A percentile compares a stretch with the other conserved stretches of the same genome.
phyloP scores from a whole-genome alignment of 78 protist genomes.

The Carpediemonas membranifera region DNA sequence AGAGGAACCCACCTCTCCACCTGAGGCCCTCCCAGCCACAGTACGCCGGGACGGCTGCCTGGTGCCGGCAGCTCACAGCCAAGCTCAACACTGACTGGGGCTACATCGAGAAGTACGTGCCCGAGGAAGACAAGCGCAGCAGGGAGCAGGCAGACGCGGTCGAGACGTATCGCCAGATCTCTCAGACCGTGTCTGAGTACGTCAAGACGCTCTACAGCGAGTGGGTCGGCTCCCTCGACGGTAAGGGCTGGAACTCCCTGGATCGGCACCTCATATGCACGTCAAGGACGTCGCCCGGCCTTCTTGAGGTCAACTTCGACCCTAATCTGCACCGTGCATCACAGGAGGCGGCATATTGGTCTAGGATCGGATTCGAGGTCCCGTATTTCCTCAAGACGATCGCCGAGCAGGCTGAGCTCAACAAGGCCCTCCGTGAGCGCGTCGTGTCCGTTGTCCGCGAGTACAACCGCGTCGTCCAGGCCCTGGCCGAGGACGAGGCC shows the following conservation, averaged over 20 bases:
- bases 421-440: constrained; percentile 45
- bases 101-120: not conserved
- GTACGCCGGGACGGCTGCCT: constrained; percentile 51
- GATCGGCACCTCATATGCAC: not conserved
- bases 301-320: constrained; percentile 40
- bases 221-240: constrained; percentile 10
- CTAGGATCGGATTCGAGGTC: constrained; percentile 19
- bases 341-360: constrained; percentile 52
- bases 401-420: constrained; percentile 14
- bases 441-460: constrained; percentile 52
- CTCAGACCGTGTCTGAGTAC: too few species aligned
- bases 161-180: too few species aligned
- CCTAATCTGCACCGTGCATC: constrained; percentile 29
- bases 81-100: not conserved
- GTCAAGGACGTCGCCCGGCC: not conserved
- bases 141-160: constrained; percentile 7
- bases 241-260: not conserved
- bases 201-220: constrained; percentile 11
- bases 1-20: constrained; percentile 38
- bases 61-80: constrained; percentile 39
- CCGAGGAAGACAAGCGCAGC: constrained; percentile 1
- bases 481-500: constrained; percentile 32
- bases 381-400: constrained; percentile 32
- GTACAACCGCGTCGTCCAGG: constrained; percentile 35
- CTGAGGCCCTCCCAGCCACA: too few species aligned